A percentile compares a stretch with the other conserved stretches of the same genome.
These are phyloP conservation scores for Deuterostichococcus epilithicus DNA, from an alignment of 139 green algal species.

Conservation along the genomic window DNA sequence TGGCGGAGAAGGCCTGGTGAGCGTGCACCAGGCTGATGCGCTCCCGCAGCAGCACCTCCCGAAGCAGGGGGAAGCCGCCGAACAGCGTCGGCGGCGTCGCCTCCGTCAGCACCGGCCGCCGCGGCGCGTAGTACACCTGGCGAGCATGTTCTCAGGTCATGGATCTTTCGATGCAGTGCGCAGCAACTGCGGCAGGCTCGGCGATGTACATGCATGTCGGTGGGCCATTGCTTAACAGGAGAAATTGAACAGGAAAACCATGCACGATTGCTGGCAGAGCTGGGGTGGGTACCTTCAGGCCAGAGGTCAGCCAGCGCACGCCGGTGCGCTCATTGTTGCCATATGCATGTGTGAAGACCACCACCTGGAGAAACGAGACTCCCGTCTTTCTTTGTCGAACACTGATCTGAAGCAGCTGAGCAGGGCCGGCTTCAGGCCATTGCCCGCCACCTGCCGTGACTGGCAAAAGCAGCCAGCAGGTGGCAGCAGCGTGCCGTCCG, in stretches of 20 bases:
- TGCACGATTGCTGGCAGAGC: neutral
- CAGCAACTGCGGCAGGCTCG: neutral
- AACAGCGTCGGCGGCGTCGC: conserved; percentile 67
- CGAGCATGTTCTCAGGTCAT: neutral
- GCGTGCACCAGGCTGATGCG: conserved; percentile 78
- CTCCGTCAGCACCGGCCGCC: conserved; percentile 66
- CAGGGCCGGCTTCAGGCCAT: neutral
- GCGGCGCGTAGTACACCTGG: conserved; percentile 91
- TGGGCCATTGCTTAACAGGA: neutral
- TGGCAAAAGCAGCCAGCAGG: no score
- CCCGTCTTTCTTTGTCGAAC: no score
- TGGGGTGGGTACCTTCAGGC: conserved; percentile 72
- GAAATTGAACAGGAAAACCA: no score
- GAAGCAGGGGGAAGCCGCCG: conserved; percentile 51
- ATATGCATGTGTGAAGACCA: conserved; percentile 81
- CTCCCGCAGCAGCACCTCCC: conserved; percentile 70
- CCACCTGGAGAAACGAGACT: conserved; percentile 41
- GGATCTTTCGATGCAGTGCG: neutral
- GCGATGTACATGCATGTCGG: neutral
- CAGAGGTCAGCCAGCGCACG: conserved; percentile 84
- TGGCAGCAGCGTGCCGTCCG: neutral
- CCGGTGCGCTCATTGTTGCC: conserved; percentile 49
- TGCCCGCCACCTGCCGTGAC: no score
- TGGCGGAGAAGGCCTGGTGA: conserved; percentile 81
- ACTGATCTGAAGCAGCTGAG: neutral